Base-by-base conservation (phyloP, 2,329 filamentous ascomycete genomes). In the Xylaria sp. region DNA sequence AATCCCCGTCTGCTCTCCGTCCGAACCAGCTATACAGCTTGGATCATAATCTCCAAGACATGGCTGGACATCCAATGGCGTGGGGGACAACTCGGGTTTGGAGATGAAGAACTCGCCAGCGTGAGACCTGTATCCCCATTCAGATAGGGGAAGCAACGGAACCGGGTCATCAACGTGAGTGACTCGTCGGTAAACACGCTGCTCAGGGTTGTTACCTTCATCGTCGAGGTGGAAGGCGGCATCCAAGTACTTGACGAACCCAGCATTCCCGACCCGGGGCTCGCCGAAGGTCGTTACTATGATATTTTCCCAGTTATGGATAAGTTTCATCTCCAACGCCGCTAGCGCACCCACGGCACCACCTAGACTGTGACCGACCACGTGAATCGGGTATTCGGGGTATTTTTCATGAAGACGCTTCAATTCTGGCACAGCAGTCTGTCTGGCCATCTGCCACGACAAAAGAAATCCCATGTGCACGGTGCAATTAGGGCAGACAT, bases 271-370 rank as follows among this genome's bases (percentile, higher is more conserved):
- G 19, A 88, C 76, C 42, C 85, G 82, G 19, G 95, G 95, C 77
- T 98, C 92, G 9, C 95, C 95, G 76, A 97, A 99, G 0, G 95
- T 98, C 4, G 94, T 98, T 42, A 96, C 87, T 14, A 83, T 77
- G n/a, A 86, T 67, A 2, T 94, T 87, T 8, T 89, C 78, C 88
- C 89, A 95, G 17, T 90, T 92, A n/a, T 89, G 81, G 0, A 88
- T 84, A 23, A 82, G 76, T 61, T 87, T 84, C 72, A 97, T 85
- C 73, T 99, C 95, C 31, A 97, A 82, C 1, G 86, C 92, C 0
- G 94, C 95, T 3, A 99, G 84, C 1, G 92, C 90, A 2, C 95
- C 94, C 1, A 99, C 92, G 0, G 95, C 94, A 15, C 95, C 95
- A 19, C 95, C 95, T 0, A 99, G 86, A 53, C 92, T 96, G 76